Conservation (phyloP, 1,139 yeast species). For the Insectozyma bohioensis region DNA sequence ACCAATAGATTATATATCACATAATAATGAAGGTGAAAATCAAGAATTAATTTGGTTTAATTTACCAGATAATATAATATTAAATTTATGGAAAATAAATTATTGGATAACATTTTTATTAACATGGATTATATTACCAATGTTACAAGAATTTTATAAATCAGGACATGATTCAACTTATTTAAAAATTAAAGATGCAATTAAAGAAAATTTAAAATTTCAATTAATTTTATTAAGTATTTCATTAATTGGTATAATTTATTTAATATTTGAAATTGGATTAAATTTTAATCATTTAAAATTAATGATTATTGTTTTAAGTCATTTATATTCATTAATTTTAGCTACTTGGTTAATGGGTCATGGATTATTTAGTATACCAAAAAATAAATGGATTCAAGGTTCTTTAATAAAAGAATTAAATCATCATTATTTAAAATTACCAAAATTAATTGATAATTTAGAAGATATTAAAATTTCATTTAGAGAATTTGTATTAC, state of each 20-base stretch:
- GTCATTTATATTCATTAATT: slow-evolving; percentile 77
- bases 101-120: slow-evolving; percentile 79
- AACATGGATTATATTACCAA: slow-evolving; percentile 74
- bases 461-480: slow-evolving; percentile 64
- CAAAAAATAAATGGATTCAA: slow-evolving; percentile 56
- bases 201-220: slow-evolving; percentile 56
- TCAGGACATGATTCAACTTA: slow-evolving; percentile 61
- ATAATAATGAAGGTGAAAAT: slow-evolving; percentile 20
- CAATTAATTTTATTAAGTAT: slow-evolving; percentile 57
- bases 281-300: slow-evolving; percentile 58
- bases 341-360: slow-evolving; percentile 84
- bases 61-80: slow-evolving; percentile 44
- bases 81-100: slow-evolving; percentile 65
- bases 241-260: slow-evolving; percentile 56
- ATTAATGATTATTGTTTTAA: slow-evolving; percentile 68
- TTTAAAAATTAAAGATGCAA: slow-evolving; percentile 54
- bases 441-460: slow-evolving; percentile 60
- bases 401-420: slow-evolving; percentile 43
- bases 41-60: slow-evolving; percentile 23
- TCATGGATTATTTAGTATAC: slow-evolving; percentile 72
- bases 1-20: slow-evolving; percentile 43
- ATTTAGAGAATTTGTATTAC: slow-evolving; percentile 63
- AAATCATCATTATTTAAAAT: slow-evolving; percentile 47
- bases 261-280: slow-evolving; percentile 62
- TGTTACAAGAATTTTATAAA: slow-evolving; percentile 68